Base-by-base conservation (phyloP, 2,329 filamentous ascomycete species). In the Diaporthe sp. region DNA sequence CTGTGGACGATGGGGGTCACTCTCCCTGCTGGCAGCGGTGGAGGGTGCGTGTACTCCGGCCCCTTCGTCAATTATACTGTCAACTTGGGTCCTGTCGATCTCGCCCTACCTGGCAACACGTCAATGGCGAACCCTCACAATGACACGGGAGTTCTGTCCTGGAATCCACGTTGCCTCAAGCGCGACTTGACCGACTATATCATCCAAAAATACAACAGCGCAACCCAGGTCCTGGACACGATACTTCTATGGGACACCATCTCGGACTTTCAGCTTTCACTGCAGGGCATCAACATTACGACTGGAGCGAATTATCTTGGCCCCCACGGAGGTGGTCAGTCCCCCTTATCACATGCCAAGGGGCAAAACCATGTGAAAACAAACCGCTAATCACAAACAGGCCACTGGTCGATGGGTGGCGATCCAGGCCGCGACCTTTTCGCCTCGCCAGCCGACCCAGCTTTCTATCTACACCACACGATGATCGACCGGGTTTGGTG, bases 31-130 rank as follows among this genome's bases (percentile, higher is more conserved):
- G 90, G 88, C 7, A 84, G 82, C 2, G 90, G 90, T 4, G 90
- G 90, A 49, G 90, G 90, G 28, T 92, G 89, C 79, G 83, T 92
- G 3, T 83, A 80, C 15, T 84, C 83, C 0, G 89, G 89, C 0
- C 90, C 90, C 2, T 86, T 91, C n/a, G 81, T 79, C 42, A 81
- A 85, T 77, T 82, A 85, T 79, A 81, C 75, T 0, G 83, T 87
- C 67, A 86, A 84, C 71, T 79, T 87, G 1, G 85, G 85, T 1
- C 85, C 86, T 13, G 81, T 82, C 7, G 79, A 80, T 9, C 81
- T 76, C 83, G 74, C 76, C 28, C 58, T 67, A 37, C 31, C 71
- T 2, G 71, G 76, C 17, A 78, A 76, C 10, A 71, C 82, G 7
- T 77, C 80, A 42, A 79, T 78, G 71, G 81, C 80, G 72, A 68